Conservation (phyloP, 768 basidiomycete genomes). For the Piloderma croceum region DNA sequence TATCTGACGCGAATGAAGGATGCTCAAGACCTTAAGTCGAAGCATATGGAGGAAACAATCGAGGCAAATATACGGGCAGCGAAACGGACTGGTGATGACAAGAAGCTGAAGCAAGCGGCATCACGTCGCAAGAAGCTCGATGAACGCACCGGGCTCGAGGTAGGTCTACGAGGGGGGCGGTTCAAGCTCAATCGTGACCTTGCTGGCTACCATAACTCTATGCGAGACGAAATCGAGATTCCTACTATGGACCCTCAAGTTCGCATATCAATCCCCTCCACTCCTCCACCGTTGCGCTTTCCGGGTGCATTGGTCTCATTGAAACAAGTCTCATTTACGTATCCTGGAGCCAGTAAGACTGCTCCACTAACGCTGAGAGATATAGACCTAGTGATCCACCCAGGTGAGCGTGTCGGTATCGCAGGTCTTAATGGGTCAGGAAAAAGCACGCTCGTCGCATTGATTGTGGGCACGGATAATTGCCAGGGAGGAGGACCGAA, state of each 20-base stretch:
- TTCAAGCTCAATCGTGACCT: conserved; percentile 57
- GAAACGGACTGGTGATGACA: conserved; percentile 57
- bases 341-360: too few species aligned
- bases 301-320: conserved; percentile 29
- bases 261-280: conserved; percentile 27
- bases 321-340: conserved; percentile 30
- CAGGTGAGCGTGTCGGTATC: conserved; percentile 34
- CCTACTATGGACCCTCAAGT: conserved; percentile 33
- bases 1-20: conserved; percentile 41
- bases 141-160: conserved; percentile 33
- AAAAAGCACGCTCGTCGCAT: too few species aligned
- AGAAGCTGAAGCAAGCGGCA: too few species aligned
- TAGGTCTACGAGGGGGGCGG: conserved; percentile 36
- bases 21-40: conserved; percentile 38
- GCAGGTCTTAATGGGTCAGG: conserved; percentile 31
- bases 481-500: too few species aligned
- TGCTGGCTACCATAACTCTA: conserved; percentile 34
- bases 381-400: conserved; percentile 34
- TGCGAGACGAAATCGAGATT: conserved; percentile 35
- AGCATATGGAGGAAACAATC: conserved; percentile 49
- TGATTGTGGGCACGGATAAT: too few species aligned
- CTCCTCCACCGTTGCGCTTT: conserved; percentile 24
- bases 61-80: conserved; percentile 44
- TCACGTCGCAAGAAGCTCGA: too few species aligned
- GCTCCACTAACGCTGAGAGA: conserved; percentile 24